Evolutionary conservation across 768 basidiomycete genomes (phyloP).

Genomic region (Jaapia argillacea): DNA sequence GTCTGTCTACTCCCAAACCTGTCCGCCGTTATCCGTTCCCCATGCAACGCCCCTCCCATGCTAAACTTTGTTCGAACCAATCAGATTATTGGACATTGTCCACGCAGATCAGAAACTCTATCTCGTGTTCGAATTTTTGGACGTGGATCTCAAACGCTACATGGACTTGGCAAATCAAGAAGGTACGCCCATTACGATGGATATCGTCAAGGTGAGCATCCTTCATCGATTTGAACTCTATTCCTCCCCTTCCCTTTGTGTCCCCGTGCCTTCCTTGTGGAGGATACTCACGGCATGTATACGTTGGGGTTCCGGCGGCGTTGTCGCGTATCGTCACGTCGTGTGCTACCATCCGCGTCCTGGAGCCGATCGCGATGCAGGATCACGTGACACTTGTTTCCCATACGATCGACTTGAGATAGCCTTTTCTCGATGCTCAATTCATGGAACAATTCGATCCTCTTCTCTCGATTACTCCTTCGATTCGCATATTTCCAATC

Average conservation of each 20-base stretch:
- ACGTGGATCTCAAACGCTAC: conserved; percentile 93
- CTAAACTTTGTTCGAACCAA: conserved; percentile 2
- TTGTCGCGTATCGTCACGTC: no score
- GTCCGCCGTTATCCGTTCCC: neutral
- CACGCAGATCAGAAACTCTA: conserved; percentile 96
- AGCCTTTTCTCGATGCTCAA: neutral
- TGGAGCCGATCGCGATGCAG: neutral
- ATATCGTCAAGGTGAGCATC: conserved; percentile 81
- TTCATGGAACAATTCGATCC: neutral
- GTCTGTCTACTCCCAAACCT: conserved; percentile 38
- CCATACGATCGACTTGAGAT: neutral
- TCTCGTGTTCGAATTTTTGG: conserved; percentile 96
- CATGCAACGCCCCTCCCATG: conserved; percentile 1
- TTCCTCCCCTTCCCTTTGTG: conserved; percentile 3
- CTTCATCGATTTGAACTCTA: neutral
- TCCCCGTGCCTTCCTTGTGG: neutral
- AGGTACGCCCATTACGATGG: conserved; percentile 60
- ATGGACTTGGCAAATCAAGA: conserved; percentile 80
- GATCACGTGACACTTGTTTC: neutral
- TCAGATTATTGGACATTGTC: conserved; percentile 91
- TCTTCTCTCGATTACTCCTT: neutral
- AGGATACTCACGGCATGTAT: neutral
- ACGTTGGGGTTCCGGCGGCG: no score
- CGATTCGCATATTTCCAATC: neutral
- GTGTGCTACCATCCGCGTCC: neutral